These are phyloP conservation scores for Apodospora peruviana DNA, from an alignment of 495 filamentous ascomycete species.

Conservation along the genomic window DNA sequence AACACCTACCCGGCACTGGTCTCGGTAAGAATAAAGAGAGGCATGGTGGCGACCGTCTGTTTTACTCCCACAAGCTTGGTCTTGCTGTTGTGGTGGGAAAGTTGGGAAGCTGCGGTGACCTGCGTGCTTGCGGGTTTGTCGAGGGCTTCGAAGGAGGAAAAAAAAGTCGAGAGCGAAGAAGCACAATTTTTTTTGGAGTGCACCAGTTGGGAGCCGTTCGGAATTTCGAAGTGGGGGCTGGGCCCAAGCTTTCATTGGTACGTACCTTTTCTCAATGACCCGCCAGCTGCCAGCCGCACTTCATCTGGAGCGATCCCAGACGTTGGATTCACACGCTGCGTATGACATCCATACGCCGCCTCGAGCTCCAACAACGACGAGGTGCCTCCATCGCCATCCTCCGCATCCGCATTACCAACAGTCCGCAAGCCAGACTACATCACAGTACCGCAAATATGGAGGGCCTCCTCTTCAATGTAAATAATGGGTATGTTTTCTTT, in stretches of 20 bases:
- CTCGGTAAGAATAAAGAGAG: slow-evolving; percentile 80
- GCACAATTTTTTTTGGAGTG: slow-evolving; percentile 28
- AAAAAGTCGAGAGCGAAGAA: slow-evolving; percentile 26
- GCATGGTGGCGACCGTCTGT: slow-evolving; percentile 45
- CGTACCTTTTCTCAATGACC: background rate
- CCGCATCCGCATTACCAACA: slow-evolving; percentile 5
- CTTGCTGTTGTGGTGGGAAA: slow-evolving; percentile 20
- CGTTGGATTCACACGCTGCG: background rate
- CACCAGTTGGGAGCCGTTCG: slow-evolving; percentile 21
- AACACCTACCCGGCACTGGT: slow-evolving; percentile 73
- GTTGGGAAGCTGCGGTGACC: slow-evolving; percentile 24
- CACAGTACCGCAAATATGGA: slow-evolving; percentile 59
- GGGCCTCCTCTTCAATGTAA: slow-evolving; percentile 92
- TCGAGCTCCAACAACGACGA: slow-evolving; percentile 14
- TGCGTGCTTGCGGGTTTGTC: slow-evolving; percentile 20
- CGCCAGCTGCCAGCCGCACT: background rate
- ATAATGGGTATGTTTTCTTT: slow-evolving; percentile 80
- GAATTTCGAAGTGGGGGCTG: slow-evolving; percentile 15
- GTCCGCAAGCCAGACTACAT: background rate
- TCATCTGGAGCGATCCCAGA: background rate
- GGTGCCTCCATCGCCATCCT: background rate
- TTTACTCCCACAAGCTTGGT: slow-evolving; percentile 13
- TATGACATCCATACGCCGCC: background rate
- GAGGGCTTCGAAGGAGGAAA: slow-evolving; percentile 16
- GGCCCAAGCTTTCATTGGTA: slow-evolving; percentile 17